Evolutionary conservation across 2,329 filamentous ascomycete genomes (phyloP).

Genomic region (Paecilomyces sp.): DNA sequence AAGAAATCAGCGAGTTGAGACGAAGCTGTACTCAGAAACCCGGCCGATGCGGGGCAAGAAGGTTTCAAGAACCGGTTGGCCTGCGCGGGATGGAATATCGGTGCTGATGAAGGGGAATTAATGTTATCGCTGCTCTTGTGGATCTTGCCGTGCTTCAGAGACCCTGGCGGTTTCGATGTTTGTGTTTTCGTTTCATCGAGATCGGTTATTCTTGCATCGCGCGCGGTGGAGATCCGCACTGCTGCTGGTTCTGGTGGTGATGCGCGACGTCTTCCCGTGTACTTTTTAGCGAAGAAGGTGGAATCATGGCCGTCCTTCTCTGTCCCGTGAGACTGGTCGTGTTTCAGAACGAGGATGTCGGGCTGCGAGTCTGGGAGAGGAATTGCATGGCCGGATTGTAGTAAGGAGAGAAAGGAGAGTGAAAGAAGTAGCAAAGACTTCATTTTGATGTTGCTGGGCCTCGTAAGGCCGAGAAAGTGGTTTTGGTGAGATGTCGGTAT

Average conservation of each 20-base stretch:
- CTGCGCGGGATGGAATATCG: neutral
- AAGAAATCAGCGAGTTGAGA: neutral
- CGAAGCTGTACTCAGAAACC: neutral
- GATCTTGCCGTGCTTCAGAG: neutral
- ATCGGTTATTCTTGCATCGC: neutral
- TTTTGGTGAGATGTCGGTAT: neutral
- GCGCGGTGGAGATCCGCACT: neutral
- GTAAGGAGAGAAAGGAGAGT: neutral
- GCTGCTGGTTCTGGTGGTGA: neutral
- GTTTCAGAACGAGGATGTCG: neutral
- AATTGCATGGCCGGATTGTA: neutral
- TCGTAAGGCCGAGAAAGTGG: neutral
- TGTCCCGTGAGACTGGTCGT: neutral
- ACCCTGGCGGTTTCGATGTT: neutral
- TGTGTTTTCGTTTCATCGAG: neutral
- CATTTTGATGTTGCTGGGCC: neutral
- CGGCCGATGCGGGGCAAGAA: neutral
- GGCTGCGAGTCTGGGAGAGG: neutral
- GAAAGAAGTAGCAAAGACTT: neutral
- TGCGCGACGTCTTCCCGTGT: neutral
- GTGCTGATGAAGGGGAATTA: neutral
- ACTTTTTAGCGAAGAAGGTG: neutral
- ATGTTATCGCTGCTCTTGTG: neutral
- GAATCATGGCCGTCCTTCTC: neutral
- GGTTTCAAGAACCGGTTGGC: neutral